These are phyloP conservation scores for Paramecium bursaria DNA, from an alignment of 73 alveolate genomes.

Conservation along the genomic window DNA sequence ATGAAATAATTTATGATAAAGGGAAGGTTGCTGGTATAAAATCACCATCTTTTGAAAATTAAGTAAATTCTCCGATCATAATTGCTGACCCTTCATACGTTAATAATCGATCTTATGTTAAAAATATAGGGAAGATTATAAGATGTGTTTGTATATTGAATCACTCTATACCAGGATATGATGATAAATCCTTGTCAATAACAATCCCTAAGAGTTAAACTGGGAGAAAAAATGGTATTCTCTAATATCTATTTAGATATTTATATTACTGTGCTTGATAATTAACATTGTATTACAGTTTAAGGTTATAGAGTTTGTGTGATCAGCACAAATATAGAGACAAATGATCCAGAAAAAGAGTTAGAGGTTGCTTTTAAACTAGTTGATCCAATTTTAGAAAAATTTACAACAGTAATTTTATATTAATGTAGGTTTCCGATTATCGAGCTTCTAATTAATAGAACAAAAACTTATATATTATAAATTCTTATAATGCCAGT, in stretches of 20 bases:
- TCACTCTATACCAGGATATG: slow-evolving; percentile 97
- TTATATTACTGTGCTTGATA: slow-evolving; percentile 68
- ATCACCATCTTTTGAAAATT: slow-evolving; percentile 63
- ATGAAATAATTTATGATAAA: slow-evolving; percentile 91
- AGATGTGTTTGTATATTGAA: slow-evolving; percentile 95
- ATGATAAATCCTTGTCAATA: slow-evolving; percentile 93
- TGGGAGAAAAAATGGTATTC: slow-evolving; percentile 78
- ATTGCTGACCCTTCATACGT: slow-evolving; percentile 98
- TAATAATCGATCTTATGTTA: slow-evolving; percentile 66
- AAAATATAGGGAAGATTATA: slow-evolving; percentile 89
- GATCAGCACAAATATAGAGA: slow-evolving; percentile 88
- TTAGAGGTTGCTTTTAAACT: slow-evolving; percentile 79
- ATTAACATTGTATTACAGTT: slow-evolving; percentile 72
- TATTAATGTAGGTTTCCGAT: slow-evolving; percentile 73
- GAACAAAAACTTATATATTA: slow-evolving; percentile 72
- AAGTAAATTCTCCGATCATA: slow-evolving; percentile 90
- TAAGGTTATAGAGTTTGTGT: slow-evolving; percentile 88
- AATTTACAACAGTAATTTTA: slow-evolving; percentile 57
- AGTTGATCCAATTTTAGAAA: slow-evolving; percentile 73
- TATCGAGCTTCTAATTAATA: slow-evolving; percentile 79
- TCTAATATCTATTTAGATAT: slow-evolving; percentile 73
- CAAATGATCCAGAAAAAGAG: slow-evolving; percentile 78
- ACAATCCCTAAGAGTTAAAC: slow-evolving; percentile 96
- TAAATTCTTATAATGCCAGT: slow-evolving; percentile 85
- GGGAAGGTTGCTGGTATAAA: slow-evolving; percentile 83